Evolutionary conservation across 192 early-diverging fungal genomes (phyloP), one percentile per base, ranked within the genome.

Genomic region (Linnemannia exigua): DNA sequence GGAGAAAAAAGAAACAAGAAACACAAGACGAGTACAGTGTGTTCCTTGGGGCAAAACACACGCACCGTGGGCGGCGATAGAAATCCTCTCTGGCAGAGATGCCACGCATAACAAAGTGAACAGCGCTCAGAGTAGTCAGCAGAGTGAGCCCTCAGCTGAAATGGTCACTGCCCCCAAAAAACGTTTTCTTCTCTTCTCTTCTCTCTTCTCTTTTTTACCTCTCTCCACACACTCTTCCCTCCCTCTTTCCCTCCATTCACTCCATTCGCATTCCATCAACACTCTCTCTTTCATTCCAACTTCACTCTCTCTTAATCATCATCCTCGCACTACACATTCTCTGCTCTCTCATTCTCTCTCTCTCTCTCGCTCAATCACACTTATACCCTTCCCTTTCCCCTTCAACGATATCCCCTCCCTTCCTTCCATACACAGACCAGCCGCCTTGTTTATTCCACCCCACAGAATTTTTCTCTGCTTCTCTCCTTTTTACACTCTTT

Each of bases 181-280:
- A 63, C 58, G 38, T 71, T 22, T n/a, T 38, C 28, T 58, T 48
- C 19, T 46, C 31, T 33, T 33, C 15, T 38, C 5, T 17, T 14
- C 37, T 31, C 33, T 33, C 46, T 50, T 41, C 33, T 63, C 58
- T 11, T 61, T 36, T 69, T 8, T 31, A 46, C 70, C 54, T 28
- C 36, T 38, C 58, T 47, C 51, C 81, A 66, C 22, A 70, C 54
- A 73, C 67, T 50, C 68, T 69, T 69, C 54, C 20, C 52, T 36
- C 31, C 9, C 2, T 61, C 37, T 8, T 66, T 20, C 28, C 25
- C 31, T 25, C n/a, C 74, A 38, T n/a, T 50, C 47, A 22, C 44
- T 28, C 36, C n/a, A n/a, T n/a, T n/a, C n/a, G n/a, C n/a, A 36
- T 5, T n/a, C 44, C 12, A 28, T 70, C 50, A n/a, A n/a, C n/a